Evolutionary conservation across 352 stramenopile genomes (phyloP).

Genomic region (Halophytophthora polymorphica): DNA sequence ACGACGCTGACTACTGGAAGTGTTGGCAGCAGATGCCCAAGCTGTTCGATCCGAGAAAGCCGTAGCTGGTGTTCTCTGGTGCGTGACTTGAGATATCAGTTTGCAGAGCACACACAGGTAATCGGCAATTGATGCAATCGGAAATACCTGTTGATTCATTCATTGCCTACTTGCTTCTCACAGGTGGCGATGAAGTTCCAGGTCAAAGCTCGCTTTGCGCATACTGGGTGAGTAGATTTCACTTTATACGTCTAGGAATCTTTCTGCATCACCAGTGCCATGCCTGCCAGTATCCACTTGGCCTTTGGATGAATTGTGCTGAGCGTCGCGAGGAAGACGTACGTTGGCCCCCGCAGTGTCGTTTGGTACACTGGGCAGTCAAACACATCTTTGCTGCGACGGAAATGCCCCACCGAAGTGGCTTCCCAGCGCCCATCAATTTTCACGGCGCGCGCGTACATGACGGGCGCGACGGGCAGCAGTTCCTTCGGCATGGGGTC

Average conservation of each 20-base stretch:
- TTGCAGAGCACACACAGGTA: too few relatives aligned
- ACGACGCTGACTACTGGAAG: slow-evolving; percentile 90
- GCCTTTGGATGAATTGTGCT: slow-evolving; percentile 73
- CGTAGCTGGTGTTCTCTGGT: not conserved
- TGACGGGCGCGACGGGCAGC: slow-evolving; percentile 78
- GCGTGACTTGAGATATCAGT: too few relatives aligned
- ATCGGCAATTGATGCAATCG: not conserved
- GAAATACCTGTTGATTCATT: not conserved
- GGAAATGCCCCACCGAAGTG: slow-evolving; percentile 93
- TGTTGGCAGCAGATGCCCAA: slow-evolving; percentile 94
- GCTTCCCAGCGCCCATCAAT: slow-evolving; percentile 92
- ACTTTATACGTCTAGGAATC: slow-evolving; percentile 73
- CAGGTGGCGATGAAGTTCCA: not conserved
- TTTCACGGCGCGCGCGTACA: slow-evolving; percentile 94
- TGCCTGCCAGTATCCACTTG: slow-evolving; percentile 93
- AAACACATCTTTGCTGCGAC: slow-evolving; percentile 85
- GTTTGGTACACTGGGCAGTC: slow-evolving; percentile 97
- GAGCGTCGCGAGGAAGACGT: slow-evolving; percentile 95
- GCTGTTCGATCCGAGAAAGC: slow-evolving; percentile 66
- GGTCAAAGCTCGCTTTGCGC: not conserved
- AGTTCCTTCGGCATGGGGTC: slow-evolving; percentile 94
- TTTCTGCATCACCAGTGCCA: slow-evolving; percentile 93
- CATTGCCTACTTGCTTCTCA: not conserved
- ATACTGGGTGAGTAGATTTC: not conserved
- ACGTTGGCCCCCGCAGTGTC: slow-evolving; percentile 93